Evolutionary conservation across 352 stramenopile species (phyloP).

Genomic region (Phytopythium oedochilum): DNA sequence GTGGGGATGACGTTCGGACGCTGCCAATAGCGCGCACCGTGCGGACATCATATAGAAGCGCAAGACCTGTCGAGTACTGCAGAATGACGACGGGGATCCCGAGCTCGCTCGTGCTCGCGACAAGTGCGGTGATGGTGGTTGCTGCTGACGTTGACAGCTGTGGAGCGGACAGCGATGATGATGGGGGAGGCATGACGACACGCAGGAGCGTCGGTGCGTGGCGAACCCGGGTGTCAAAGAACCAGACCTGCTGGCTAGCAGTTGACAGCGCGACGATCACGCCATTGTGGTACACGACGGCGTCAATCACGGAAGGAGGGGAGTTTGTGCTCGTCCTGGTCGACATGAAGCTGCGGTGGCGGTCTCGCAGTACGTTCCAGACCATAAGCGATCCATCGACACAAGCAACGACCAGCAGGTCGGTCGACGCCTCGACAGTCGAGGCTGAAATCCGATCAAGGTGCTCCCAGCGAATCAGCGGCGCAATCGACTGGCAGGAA

Average conservation of each 20-base stretch:
- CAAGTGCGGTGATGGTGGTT: constrained; percentile 16
- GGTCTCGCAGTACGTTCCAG: constrained; percentile 49
- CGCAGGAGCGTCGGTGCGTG: constrained; percentile 20
- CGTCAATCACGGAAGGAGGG: constrained; percentile 1
- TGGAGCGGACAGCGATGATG: constrained; percentile 4
- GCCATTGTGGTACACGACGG: constrained; percentile 17
- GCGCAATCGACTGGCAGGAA: background rate
- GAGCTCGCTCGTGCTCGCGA: constrained; percentile 8
- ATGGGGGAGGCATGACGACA: constrained; percentile 17
- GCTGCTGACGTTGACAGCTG: background rate
- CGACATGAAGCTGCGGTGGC: constrained; percentile 29
- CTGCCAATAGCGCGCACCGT: constrained; percentile 36
- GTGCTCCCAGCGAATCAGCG: constrained; percentile 24
- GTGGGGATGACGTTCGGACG: constrained; percentile 12
- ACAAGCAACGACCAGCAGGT: constrained; percentile 43
- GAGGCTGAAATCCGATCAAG: constrained; percentile 33
- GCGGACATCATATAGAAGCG: constrained; percentile 42
- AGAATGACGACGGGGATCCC: constrained; percentile 37
- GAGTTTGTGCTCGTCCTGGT: background rate
- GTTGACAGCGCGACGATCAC: constrained; percentile 35
- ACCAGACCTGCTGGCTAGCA: constrained; percentile 26
- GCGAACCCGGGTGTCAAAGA: constrained; percentile 36
- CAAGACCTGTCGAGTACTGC: constrained; percentile 39
- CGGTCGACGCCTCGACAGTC: constrained; percentile 32
- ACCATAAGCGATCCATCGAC: constrained; percentile 37